Conservation (phyloP, 257 asterid genomes). For the Solanum rostratum region DNA sequence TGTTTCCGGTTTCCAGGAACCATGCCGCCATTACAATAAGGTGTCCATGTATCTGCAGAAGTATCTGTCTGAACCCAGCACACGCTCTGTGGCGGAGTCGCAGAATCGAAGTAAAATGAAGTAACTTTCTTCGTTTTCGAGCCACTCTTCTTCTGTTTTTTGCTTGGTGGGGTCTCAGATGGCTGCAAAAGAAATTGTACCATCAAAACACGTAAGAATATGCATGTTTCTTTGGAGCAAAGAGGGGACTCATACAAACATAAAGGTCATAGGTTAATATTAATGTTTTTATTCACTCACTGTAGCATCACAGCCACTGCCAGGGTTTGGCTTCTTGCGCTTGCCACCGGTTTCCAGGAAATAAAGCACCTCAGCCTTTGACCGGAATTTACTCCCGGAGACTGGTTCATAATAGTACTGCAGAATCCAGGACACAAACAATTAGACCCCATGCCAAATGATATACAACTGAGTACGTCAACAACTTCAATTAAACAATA, state of each 20-base stretch:
- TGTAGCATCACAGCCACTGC: slow-evolving; percentile 3
- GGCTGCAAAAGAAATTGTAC: slow-evolving; percentile 5
- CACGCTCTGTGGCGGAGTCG: slow-evolving; percentile 15
- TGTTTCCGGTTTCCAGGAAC: slow-evolving; percentile 1
- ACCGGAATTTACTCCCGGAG: slow-evolving; percentile 18
- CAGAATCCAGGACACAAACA: not conserved
- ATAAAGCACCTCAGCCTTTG: slow-evolving; percentile 26
- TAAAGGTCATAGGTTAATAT: not conserved
- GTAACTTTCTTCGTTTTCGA: slow-evolving; percentile 4
- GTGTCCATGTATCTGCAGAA: slow-evolving; percentile 7
- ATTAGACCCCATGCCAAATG: not conserved
- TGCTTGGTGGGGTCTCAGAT: slow-evolving; percentile 1
- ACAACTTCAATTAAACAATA: not conserved
- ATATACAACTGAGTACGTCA: not conserved
- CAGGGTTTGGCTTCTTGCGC: slow-evolving; percentile 5
- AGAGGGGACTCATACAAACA: not conserved
- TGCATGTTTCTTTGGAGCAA: not conserved
- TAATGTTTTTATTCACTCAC: not conserved
- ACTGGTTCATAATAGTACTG: slow-evolving; percentile 23
- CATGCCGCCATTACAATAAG: not conserved
- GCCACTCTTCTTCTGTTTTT: slow-evolving; percentile 9
- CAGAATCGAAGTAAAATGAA: slow-evolving; percentile 14
- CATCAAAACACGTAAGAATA: not conserved
- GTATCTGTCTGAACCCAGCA: slow-evolving; percentile 13
- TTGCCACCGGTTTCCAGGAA: slow-evolving; percentile 22